Evolutionary conservation across 129 eudicot species (phyloP).

Genomic region (Flaveria brownii): DNA sequence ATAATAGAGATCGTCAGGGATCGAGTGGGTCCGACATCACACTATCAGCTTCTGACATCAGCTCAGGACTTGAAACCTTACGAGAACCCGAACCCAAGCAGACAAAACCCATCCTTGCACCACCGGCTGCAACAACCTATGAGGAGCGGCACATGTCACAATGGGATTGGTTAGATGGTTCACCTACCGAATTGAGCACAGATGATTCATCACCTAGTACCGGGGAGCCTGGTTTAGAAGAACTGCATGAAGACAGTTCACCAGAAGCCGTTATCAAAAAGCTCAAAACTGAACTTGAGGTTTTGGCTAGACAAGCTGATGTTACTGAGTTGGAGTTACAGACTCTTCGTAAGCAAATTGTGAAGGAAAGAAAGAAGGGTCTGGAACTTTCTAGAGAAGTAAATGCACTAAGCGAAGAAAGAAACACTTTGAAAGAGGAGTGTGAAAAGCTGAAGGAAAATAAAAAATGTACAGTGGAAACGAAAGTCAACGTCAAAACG

Average conservation of each 20-base stretch:
- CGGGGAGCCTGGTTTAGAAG: constrained; percentile 41
- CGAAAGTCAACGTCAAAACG: constrained; percentile 40
- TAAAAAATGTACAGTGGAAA: constrained; percentile 40
- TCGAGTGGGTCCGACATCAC: constrained; percentile 87
- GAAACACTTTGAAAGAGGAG: constrained; percentile 61
- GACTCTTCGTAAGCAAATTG: constrained; percentile 80
- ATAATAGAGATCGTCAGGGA: constrained; percentile 38
- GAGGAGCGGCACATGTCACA: constrained; percentile 55
- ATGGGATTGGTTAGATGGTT: constrained; percentile 76
- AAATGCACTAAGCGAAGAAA: constrained; percentile 62
- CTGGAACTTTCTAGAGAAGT: constrained; percentile 77
- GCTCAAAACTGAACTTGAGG: constrained; percentile 64
- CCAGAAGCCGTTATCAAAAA: constrained; percentile 54
- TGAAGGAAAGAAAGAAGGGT: constrained; percentile 80
- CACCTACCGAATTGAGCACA: constrained; percentile 61
- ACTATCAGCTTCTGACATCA: constrained; percentile 70
- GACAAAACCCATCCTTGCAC: constrained; percentile 32
- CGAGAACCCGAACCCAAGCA: constrained; percentile 43
- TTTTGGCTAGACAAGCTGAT: constrained; percentile 70
- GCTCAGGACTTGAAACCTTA: constrained; percentile 59
- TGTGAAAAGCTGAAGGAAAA: constrained; percentile 54
- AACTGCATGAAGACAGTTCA: constrained; percentile 41
- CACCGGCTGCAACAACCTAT: constrained; percentile 25
- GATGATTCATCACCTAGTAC: constrained; percentile 75
- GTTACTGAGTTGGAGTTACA: constrained; percentile 80